Evolutionary conservation across 2,329 filamentous ascomycete genomes (phyloP).

Genomic region (Dissoconium aciculare): DNA sequence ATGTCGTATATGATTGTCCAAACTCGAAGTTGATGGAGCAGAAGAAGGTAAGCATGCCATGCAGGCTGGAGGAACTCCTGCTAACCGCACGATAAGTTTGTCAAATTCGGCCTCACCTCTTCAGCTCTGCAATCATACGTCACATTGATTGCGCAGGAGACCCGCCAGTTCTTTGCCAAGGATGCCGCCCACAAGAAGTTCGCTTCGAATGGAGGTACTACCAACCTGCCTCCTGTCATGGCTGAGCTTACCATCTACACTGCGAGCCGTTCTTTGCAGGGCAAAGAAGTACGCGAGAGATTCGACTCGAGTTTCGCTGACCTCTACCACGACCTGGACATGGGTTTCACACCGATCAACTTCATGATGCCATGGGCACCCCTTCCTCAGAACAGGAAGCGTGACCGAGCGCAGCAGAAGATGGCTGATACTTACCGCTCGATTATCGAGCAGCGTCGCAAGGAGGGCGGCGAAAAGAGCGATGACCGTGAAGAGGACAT

Average conservation of each 20-base stretch:
- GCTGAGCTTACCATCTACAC: slow-evolving; percentile 83
- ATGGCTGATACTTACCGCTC: slow-evolving; percentile 72
- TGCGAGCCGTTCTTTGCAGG: slow-evolving; percentile 71
- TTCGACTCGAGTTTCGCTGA: slow-evolving; percentile 70
- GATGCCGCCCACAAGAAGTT: slow-evolving; percentile 33
- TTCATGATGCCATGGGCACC: slow-evolving; percentile 82
- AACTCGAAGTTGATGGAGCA: slow-evolving; percentile 91
- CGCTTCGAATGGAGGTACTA: slow-evolving; percentile 37
- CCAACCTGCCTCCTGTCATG: slow-evolving; percentile 61
- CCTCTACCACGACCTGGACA: slow-evolving; percentile 77
- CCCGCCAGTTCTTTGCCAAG: slow-evolving; percentile 56
- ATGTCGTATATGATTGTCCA: slow-evolving; percentile 82
- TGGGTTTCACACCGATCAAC: slow-evolving; percentile 79
- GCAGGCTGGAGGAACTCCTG: slow-evolving; percentile 6
- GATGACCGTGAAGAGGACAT: slow-evolving; percentile 46
- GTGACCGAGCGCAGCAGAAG: slow-evolving; percentile 64
- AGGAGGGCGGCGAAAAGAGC: slow-evolving; percentile 23
- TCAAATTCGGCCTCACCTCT: slow-evolving; percentile 66
- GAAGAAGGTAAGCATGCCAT: slow-evolving; percentile 57
- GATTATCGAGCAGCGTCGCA: slow-evolving; percentile 59
- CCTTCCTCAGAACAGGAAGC: slow-evolving; percentile 72
- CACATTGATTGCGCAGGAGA: slow-evolving; percentile 60
- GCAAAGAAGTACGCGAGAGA: slow-evolving; percentile 62
- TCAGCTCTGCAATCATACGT: slow-evolving; percentile 65
- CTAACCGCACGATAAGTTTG: slow-evolving; percentile 41